These are phyloP conservation scores for Sporothrix euskadiensis DNA, from an alignment of 2,329 filamentous ascomycete genomes.

Conservation along the genomic window DNA sequence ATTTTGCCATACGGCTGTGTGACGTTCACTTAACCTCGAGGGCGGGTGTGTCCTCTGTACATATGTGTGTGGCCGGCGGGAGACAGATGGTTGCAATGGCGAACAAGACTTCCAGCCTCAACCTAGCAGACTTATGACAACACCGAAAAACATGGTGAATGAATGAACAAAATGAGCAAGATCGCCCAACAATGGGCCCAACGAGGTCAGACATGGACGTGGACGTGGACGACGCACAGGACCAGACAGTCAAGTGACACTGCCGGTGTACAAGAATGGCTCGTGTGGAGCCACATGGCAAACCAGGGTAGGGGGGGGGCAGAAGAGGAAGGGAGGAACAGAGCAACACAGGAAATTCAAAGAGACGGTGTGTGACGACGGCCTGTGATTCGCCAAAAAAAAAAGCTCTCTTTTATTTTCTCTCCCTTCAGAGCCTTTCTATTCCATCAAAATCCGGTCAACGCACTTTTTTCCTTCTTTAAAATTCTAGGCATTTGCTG, in stretches of 20 bases:
- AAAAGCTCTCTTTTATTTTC: not conserved
- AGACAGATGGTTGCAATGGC: not conserved
- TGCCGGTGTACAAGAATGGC: conserved; percentile 8
- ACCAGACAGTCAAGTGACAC: conserved; percentile 27
- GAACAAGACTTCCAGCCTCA: not conserved
- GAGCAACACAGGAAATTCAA: not conserved
- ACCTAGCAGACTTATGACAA: not conserved
- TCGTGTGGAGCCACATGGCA: conserved; percentile 29
- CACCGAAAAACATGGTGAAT: not conserved
- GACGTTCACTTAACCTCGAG: conserved; percentile 7
- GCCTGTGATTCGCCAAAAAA: conserved; percentile 17
- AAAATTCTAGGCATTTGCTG: not conserved
- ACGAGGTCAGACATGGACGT: not conserved
- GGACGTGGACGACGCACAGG: conserved; percentile 4
- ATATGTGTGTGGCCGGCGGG: not conserved
- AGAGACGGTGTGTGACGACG: conserved; percentile 23
- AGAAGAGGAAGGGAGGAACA: not conserved
- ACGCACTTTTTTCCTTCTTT: not conserved
- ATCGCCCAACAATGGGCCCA: not conserved
- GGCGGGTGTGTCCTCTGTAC: not conserved
- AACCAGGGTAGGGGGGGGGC: not conserved
- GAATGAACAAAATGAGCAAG: not conserved
- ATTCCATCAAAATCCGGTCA: not conserved
- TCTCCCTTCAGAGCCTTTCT: not conserved
- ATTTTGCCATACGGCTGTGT: conserved; percentile 2